phyloP scores from a whole-genome alignment of 306 rosid species.

The Cicer yamashitae region DNA sequence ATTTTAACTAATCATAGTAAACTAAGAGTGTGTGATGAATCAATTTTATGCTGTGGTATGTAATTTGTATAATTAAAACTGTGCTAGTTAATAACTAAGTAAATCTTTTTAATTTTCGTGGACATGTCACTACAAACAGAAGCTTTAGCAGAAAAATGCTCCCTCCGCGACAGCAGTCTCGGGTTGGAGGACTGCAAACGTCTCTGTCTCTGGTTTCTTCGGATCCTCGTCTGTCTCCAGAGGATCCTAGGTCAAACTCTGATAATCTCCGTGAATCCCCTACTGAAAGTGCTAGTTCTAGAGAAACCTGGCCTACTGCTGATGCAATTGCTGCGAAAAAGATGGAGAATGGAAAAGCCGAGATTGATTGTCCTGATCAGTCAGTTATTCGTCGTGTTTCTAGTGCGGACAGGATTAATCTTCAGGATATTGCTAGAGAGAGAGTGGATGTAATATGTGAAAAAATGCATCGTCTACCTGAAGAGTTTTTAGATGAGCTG shows the following conservation, averaged over 20 bases:
- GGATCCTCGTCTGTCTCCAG: conserved; percentile 78
- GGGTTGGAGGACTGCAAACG: conserved; percentile 79
- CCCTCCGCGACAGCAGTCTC: conserved; percentile 87
- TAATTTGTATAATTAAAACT: conserved; percentile 28
- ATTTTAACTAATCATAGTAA: neutral
- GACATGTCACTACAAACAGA: conserved; percentile 61
- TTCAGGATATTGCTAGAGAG: conserved; percentile 91
- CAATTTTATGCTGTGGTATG: conserved; percentile 3
- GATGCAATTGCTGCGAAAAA: conserved; percentile 76
- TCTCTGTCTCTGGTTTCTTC: conserved; percentile 83
- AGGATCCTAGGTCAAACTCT: conserved; percentile 84
- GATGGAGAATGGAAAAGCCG: conserved; percentile 85
- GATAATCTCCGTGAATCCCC: conserved; percentile 85
- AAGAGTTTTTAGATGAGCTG: conserved; percentile 79
- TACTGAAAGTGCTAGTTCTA: conserved; percentile 94
- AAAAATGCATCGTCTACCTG: conserved; percentile 85
- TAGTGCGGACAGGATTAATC: conserved; percentile 77
- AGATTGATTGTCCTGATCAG: conserved; percentile 71
- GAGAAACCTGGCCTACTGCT: conserved; percentile 84
- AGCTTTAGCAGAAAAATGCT: conserved; percentile 62
- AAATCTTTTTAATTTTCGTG: conserved; percentile 55
- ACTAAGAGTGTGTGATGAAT: neutral
- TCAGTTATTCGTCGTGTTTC: conserved; percentile 85
- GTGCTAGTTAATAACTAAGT: conserved; percentile 40
- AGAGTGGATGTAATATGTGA: conserved; percentile 81